Base-by-base conservation (phyloP, 371 early-diverging fungal species). In the Mortierella sp. region DNA sequence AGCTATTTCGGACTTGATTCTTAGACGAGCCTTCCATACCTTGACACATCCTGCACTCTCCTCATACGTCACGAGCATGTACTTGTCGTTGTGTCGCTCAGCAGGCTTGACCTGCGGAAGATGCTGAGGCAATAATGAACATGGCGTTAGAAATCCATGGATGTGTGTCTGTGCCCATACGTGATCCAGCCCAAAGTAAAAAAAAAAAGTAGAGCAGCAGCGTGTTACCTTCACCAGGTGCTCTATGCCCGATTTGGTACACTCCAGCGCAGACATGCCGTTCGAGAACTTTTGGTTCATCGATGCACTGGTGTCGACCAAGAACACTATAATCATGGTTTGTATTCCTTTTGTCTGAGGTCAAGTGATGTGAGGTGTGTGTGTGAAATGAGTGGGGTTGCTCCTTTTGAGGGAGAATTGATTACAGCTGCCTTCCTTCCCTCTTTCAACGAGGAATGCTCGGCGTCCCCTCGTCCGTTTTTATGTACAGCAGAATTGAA, bases 281-380 rank as follows among this genome's bases (percentile, higher is more conserved):
- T 86, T 79, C 66, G 85, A 80, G 79, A 91, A 89, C 85, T 85
- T 85, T 74, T 87, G 89, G 84, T 90, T 92, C 94, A 93, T 93
- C n/a, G 94, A 93, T 76, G 87, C 92, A 76, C 91, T 91, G 9
- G 91, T 93, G 86, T 93, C 94, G 34, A 92, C 76, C 22, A 92
- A 75, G 80, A 92, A 92, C 16, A 87, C 85, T 48, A 92, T 85
- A 73, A 92, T 86, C 92, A 92, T 92, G 50, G 5, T 40, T 7
- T 34, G 7, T 61, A 31, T 31, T 5, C 61, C 61, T 22, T 61
- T 9, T 58, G 31, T 52, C 2, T 26, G 40, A 24, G 31, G 34
- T 39, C 34, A 34, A 48, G 26, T 29, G 45, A 29, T 55, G 31
- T 52, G 3, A 7, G 10, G 29, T 14, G 40, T 44, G 4, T 14